These are phyloP conservation scores for Calonectria montana DNA, from an alignment of 2,329 filamentous ascomycete species.

Conservation along the genomic window DNA sequence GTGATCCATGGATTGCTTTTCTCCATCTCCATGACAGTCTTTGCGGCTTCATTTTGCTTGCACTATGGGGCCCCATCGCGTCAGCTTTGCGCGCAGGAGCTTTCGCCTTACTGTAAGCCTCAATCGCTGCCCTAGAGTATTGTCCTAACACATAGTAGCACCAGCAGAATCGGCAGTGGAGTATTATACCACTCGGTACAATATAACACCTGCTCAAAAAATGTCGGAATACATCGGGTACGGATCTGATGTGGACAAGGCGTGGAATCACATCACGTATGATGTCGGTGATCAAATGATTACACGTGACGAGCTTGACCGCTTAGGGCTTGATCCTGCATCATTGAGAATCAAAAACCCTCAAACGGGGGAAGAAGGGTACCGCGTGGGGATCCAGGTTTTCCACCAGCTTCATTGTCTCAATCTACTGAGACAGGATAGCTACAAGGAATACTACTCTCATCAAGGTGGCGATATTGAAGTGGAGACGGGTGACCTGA, in stretches of 20 bases:
- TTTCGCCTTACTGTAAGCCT: constrained; percentile 31
- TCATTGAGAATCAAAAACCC: constrained; percentile 68
- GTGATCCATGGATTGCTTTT: constrained; percentile 27
- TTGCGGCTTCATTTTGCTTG: constrained; percentile 24
- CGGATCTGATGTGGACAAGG: constrained; percentile 66
- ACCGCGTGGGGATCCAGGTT: constrained; percentile 68
- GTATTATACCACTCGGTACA: constrained; percentile 63
- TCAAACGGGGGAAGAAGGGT: constrained; percentile 66
- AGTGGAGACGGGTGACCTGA: constrained; percentile 40
- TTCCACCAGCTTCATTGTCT: constrained; percentile 66
- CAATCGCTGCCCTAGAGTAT: accelerated
- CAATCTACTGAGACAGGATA: constrained; percentile 60
- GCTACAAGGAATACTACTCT: constrained; percentile 62
- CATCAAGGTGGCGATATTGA: constrained; percentile 61
- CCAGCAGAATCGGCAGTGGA: constrained; percentile 59
- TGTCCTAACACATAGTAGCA: constrained; percentile 46
- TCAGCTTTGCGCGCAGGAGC: background rate
- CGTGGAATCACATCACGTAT: constrained; percentile 65
- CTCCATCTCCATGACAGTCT: constrained; percentile 26
- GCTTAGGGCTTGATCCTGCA: constrained; percentile 62
- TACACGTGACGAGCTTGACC: constrained; percentile 62
- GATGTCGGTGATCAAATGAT: constrained; percentile 71
- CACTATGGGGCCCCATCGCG: background rate
- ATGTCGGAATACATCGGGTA: constrained; percentile 64
- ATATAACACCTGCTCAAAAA: constrained; percentile 58